Evolutionary conservation across 129 eudicot species (phyloP), one percentile per base, ranked within the genome.

Genomic region (Calendula officinalis): DNA sequence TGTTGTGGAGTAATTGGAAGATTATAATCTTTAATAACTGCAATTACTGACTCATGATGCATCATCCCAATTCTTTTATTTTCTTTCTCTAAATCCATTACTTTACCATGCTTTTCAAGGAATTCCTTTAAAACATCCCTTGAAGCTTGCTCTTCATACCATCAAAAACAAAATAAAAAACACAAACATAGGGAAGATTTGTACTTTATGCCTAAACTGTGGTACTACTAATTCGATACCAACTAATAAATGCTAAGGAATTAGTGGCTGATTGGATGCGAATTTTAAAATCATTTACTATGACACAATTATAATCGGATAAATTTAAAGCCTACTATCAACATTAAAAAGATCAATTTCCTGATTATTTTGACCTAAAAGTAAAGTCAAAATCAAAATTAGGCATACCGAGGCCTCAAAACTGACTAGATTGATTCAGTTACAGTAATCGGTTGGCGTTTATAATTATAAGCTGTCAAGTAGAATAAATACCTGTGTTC

Each of bases 1-100:
- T 86, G 78, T 17, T 84, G 83, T 51, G 97, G 87, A 9, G 95
- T 81, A 46, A 90, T 60, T 4, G 97, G 92, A 67, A 90, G 89
- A 15, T 84, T 61, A 62, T 90, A 90, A 54, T 90, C 91, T 8
- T 80, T 50, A 33, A 90, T 78, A 64, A 84, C 75, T n/a, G 85
- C 87, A 65, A 66, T 53, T 14, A 85, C 74, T 0, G 92, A 50
- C 69, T 84, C 87, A 33, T 76, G 68, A 27, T 79, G 84, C 6
- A 81, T 74, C 82, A 80, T 77, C 34, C 97, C 97, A 40, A 86
- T 54, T 59, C 95, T 86, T 71, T 69, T 72, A 69, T 68, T 79
- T 72, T 90, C 97, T 75, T 84, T 84, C 46, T 82, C 89, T 74
- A 62, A 53, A 52, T 83, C 95, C 72, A 78, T 72, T 14, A 56